phyloP scores from a whole-genome alignment of 345 rosid species.

The Melastoma malabathricum region DNA sequence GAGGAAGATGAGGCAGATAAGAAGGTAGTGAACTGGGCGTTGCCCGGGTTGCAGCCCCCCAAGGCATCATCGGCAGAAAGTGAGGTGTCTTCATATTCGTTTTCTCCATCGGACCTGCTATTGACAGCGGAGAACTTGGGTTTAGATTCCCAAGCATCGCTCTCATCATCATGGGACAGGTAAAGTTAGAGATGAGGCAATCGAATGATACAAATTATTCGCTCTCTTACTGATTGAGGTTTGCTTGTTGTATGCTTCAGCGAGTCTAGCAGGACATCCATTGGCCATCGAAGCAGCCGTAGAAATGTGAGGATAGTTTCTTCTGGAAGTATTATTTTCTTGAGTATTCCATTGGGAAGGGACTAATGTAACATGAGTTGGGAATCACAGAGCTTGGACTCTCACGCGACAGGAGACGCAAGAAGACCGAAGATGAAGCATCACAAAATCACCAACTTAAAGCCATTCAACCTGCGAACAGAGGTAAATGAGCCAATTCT shows the following conservation, averaged over 20 bases:
- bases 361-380: neutral
- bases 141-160: constrained; percentile 36
- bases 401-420: constrained; percentile 41
- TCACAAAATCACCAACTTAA: constrained; percentile 37
- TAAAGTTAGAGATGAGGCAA: constrained; percentile 24
- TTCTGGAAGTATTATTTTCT: neutral
- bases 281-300: constrained; percentile 57
- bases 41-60: constrained; percentile 56
- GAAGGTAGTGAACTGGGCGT: constrained; percentile 51
- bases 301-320: constrained; percentile 44
- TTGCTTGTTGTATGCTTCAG: constrained; percentile 15
- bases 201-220: no score
- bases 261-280: constrained; percentile 42
- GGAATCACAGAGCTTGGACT: constrained; percentile 55
- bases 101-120: constrained; percentile 39
- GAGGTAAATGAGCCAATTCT: constrained; percentile 35
- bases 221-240: constrained; percentile 5
- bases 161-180: constrained; percentile 63
- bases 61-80: constrained; percentile 17
- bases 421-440: constrained; percentile 56
- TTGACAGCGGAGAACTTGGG: constrained; percentile 62
- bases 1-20: constrained; percentile 25
- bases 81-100: constrained; percentile 20
- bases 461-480: constrained; percentile 79
- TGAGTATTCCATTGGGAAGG: neutral